These are phyloP conservation scores for Dictyophora rubrovolvata DNA, from an alignment of 768 basidiomycete species.

Conservation along the genomic window DNA sequence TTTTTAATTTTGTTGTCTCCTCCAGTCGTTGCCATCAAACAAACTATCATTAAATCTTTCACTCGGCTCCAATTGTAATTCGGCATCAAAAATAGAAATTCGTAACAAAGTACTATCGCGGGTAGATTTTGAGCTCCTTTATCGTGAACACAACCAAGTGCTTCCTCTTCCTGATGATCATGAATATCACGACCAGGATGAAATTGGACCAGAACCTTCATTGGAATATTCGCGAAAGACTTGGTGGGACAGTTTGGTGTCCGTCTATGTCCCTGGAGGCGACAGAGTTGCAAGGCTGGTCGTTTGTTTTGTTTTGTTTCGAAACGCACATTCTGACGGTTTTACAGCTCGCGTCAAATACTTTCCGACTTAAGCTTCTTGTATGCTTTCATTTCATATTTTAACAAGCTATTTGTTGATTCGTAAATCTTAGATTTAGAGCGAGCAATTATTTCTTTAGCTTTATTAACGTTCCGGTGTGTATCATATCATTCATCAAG, in stretches of 20 bases:
- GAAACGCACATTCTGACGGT: not conserved
- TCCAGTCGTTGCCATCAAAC: too few relatives aligned
- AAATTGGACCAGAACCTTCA: slow-evolving; percentile 47
- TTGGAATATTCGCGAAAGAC: slow-evolving; percentile 58
- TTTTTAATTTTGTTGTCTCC: too few relatives aligned
- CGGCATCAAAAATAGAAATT: not conserved
- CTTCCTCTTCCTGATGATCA: not conserved
- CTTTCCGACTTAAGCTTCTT: slow-evolving; percentile 39
- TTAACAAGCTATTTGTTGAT: not conserved
- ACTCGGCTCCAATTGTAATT: not conserved
- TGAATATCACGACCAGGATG: slow-evolving; percentile 1
- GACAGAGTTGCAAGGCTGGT: slow-evolving; percentile 32
- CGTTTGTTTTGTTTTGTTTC: not conserved
- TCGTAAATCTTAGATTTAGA: slow-evolving; percentile 39
- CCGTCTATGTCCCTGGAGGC: slow-evolving; percentile 29
- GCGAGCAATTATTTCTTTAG: slow-evolving; percentile 58
- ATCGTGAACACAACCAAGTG: not conserved
- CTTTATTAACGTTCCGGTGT: slow-evolving; percentile 44
- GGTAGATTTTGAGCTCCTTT: not conserved
- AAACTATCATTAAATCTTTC: too few relatives aligned
- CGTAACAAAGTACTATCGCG: too few relatives aligned
- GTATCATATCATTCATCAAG: slow-evolving; percentile 2
- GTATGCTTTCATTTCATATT: slow-evolving; percentile 26
- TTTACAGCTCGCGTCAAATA: slow-evolving; percentile 9
- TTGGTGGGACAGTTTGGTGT: slow-evolving; percentile 63